Evolutionary conservation across 2,329 filamentous ascomycete species (phyloP).

Genomic region (Endothia cerciana): DNA sequence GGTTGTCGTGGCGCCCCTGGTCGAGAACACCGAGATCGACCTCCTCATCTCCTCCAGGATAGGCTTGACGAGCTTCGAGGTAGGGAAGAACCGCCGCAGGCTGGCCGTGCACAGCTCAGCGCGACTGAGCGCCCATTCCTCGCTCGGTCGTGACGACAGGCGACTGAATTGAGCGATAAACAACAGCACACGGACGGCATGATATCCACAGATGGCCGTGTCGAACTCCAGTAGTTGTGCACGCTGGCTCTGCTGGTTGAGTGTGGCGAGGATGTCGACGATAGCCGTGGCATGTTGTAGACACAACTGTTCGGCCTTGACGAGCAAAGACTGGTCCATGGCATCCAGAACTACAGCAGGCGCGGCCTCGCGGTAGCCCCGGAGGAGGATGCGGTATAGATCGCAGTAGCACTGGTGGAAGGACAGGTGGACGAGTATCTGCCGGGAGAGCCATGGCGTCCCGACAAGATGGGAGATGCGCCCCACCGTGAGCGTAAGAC

Average conservation of each 20-base stretch:
- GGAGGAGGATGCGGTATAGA: constrained; percentile 47
- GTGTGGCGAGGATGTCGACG: constrained; percentile 30
- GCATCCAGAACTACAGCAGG: constrained; percentile 38
- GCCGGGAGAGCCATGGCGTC: constrained; percentile 31
- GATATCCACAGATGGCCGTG: constrained; percentile 33
- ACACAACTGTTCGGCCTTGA: constrained; percentile 34
- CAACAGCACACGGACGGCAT: constrained; percentile 32
- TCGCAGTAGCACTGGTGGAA: constrained; percentile 50
- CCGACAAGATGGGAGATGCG: constrained; percentile 19
- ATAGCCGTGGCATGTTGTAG: constrained; percentile 27
- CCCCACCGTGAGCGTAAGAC: constrained; percentile 17
- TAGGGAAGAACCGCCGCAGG: constrained; percentile 35
- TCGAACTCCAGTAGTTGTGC: constrained; percentile 32
- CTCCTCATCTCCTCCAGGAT: constrained; percentile 36
- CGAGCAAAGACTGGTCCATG: constrained; percentile 36
- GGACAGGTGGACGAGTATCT: constrained; percentile 40
- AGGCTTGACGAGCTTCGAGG: constrained; percentile 33
- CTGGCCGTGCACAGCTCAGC: constrained; percentile 37
- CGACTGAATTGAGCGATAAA: constrained; percentile 33
- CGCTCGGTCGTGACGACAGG: constrained; percentile 21
- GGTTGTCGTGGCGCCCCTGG: background rate
- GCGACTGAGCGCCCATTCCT: constrained; percentile 35
- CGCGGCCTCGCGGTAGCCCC: constrained; percentile 45
- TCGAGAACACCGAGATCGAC: constrained; percentile 30
- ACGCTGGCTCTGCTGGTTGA: constrained; percentile 31